Evolutionary conservation across 148 eudicot genomes (phyloP).

Genomic region (Fagopyrum esculentum): DNA sequence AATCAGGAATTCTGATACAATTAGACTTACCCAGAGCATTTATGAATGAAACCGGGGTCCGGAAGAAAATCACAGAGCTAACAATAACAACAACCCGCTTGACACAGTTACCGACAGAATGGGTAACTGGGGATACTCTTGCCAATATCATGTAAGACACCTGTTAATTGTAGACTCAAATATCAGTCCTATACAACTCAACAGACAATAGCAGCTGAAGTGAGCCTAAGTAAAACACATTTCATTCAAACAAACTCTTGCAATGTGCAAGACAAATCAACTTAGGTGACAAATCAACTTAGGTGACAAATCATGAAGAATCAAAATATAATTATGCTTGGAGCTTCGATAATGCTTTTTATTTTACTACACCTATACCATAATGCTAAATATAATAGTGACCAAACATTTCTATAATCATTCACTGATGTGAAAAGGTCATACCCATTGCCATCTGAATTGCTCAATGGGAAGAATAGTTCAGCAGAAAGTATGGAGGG

Average conservation of each 20-base stretch:
- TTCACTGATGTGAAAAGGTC: not conserved
- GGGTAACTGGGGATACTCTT: slow-evolving; percentile 92
- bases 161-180: slow-evolving; percentile 23
- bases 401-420: not conserved
- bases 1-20: not conserved
- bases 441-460: not conserved
- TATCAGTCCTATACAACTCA: not conserved
- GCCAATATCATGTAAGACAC: slow-evolving; percentile 91
- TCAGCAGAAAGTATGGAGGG: not conserved
- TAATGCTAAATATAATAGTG: not conserved
- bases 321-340: not conserved
- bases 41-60: slow-evolving; percentile 60
- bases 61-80: slow-evolving; percentile 85
- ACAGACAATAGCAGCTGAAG: not conserved
- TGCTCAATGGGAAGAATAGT: not conserved
- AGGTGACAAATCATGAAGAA: not conserved
- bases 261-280: not conserved
- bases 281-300: not conserved
- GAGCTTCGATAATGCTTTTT: not conserved
- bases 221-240: not conserved
- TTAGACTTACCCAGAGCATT: slow-evolving; percentile 61
- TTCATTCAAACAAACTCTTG: not conserved
- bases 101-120: slow-evolving; percentile 86
- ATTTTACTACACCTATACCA: not conserved
- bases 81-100: slow-evolving; percentile 93